Conservation (phyloP, 345 rosid genomes). For the Eucalyptus albens region DNA sequence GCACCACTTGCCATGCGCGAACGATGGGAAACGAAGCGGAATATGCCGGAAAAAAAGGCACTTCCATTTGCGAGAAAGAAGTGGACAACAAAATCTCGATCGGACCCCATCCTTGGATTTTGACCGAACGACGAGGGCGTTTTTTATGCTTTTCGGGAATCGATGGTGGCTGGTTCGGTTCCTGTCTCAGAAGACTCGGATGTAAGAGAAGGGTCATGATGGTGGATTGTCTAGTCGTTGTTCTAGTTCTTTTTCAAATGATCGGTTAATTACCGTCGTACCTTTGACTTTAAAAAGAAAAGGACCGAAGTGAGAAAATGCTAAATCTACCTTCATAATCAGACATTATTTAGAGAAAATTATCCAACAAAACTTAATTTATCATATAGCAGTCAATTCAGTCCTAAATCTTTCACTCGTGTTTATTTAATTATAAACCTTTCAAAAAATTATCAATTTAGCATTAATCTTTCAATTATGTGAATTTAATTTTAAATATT, state of each 20-base stretch:
- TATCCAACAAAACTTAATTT: too few species aligned
- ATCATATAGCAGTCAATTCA: rapidly evolving
- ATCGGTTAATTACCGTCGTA: background rate
- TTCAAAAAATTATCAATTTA: background rate
- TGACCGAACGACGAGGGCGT: background rate
- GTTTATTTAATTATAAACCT: too few species aligned
- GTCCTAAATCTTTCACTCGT: rapidly evolving
- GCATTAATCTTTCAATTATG: rapidly evolving
- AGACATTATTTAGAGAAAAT: too few species aligned
- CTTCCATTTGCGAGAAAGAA: background rate
- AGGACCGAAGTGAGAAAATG: background rate
- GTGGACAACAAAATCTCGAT: background rate
- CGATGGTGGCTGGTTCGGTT: background rate
- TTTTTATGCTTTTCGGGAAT: background rate
- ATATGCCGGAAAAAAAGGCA: background rate
- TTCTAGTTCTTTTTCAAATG: background rate
- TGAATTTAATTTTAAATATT: too few species aligned
- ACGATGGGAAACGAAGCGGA: background rate
- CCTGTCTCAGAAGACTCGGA: background rate
- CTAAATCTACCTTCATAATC: background rate
- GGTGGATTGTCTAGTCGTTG: background rate
- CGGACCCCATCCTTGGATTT: background rate
- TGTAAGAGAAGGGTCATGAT: background rate
- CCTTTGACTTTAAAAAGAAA: background rate
- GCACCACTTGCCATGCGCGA: background rate